Evolutionary conservation across 345 rosid species (phyloP), one percentile per base, ranked within the genome.

Genomic region (Corchorus olitorius): DNA sequence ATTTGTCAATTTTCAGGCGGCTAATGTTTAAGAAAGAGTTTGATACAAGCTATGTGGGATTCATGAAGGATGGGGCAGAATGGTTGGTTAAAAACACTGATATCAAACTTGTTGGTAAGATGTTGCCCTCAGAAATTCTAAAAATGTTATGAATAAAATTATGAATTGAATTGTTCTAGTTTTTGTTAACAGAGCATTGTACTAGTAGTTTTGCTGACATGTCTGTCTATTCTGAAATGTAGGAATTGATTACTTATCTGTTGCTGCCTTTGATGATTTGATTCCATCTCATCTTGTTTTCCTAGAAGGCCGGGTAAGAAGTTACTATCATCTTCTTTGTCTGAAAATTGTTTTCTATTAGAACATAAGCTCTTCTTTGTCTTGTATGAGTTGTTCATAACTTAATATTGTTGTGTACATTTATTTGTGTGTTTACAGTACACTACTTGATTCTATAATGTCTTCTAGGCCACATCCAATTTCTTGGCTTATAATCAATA

Each of bases 21-120:
- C 93, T 95, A 65, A 95, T 95, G 98, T 90, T 84, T 75, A 87
- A 90, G 76, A 85, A 83, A 34, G 86, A 80, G 74, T 88, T 92
- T 54, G 98, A 92, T 81, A 83, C 94, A 67, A 92, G 96, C 88
- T 92, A 86, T 55, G 96, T 88, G 13, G 99, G 97, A 27, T 95
- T 95, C 77, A 89, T 84, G 84, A 83, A 72, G 70, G 99, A 95
- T 45, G 99, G 94, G 5, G 97, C 97, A 4, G 88, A 88, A 43
- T 95, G 98, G 97, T 85, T 95, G 90, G 93, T 90, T 27, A 94
- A 93, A 49, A 90, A 93, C 77, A 93, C 99, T 2, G 94, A 92
- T 83, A 86, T 95, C 85, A 95, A 92, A 81, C 84, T 95, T 60
- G 85, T 95, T 6, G 99, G 96, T 95, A 81, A 76, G 86, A 60